Conservation (phyloP, 176 grass and related monocot species). For the Chrysopogon serrulatus region DNA sequence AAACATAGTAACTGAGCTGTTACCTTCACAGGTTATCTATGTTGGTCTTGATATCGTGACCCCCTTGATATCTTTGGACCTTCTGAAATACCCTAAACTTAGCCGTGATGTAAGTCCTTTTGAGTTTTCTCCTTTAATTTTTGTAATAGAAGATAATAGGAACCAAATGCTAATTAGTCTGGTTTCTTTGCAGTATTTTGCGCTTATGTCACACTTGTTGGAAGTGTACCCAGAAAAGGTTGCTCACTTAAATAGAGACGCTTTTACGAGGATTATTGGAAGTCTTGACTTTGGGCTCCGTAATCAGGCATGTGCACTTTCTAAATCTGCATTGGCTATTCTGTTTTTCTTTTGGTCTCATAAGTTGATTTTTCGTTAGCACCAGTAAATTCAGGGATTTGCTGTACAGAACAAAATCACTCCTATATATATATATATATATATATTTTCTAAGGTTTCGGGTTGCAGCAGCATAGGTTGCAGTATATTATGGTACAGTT, state of each 20-base stretch:
- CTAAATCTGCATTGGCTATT: neutral
- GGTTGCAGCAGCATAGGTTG: too few relatives aligned
- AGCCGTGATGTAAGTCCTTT: slow-evolving; percentile 78
- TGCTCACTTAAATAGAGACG: slow-evolving; percentile 76
- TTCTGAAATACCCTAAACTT: slow-evolving; percentile 98
- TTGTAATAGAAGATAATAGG: neutral
- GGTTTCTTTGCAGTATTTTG: slow-evolving; percentile 85
- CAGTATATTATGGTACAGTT: too few relatives aligned
- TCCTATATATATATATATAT: too few relatives aligned
- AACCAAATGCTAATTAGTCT: slow-evolving; percentile 25
- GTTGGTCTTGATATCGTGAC: slow-evolving; percentile 92
- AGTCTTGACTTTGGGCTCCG: slow-evolving; percentile 82
- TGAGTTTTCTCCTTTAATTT: neutral
- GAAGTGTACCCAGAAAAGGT: slow-evolving; percentile 99
- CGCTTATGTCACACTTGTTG: slow-evolving; percentile 81
- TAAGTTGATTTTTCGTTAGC: slow-evolving; percentile 1
- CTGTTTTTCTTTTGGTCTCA: neutral
- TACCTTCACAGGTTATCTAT: slow-evolving; percentile 81
- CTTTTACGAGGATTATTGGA: slow-evolving; percentile 74
- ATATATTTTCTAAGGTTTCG: too few relatives aligned
- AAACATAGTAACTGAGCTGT: slow-evolving; percentile 12
- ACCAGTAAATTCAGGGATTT: neutral
- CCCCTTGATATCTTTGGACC: slow-evolving; percentile 96
- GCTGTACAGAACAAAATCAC: neutral
- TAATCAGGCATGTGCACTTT: slow-evolving; percentile 65